These are phyloP conservation scores for Entomortierella beljakovae DNA, from an alignment of 192 early-diverging fungal species.

Conservation along the genomic window DNA sequence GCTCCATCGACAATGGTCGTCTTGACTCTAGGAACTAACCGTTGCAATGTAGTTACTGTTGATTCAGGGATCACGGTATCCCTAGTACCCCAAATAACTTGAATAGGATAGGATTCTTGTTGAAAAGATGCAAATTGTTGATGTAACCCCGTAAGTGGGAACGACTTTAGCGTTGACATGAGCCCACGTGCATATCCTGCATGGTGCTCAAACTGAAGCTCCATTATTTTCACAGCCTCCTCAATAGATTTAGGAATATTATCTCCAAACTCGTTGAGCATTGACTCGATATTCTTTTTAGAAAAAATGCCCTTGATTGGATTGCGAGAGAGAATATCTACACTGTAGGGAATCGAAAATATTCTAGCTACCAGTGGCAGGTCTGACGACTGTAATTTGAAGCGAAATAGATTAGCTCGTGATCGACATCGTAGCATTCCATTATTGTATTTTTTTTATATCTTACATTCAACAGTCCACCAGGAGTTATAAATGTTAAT, in stretches of 20 bases:
- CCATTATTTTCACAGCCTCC: constrained; percentile 28
- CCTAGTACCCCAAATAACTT: constrained; percentile 48
- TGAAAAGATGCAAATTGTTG: constrained; percentile 14
- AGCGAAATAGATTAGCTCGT: neutral
- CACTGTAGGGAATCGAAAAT: constrained; percentile 34
- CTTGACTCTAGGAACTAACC: constrained; percentile 36
- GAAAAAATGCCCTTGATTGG: constrained; percentile 35
- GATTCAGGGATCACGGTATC: constrained; percentile 38
- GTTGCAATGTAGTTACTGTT: constrained; percentile 24
- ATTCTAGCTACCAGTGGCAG: constrained; percentile 41
- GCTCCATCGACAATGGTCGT: constrained; percentile 40
- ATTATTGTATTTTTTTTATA: no score
- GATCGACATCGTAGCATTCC: neutral
- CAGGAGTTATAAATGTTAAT: constrained; percentile 46
- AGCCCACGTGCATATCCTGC: constrained; percentile 47
- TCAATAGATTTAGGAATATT: constrained; percentile 16
- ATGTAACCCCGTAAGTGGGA: constrained; percentile 27
- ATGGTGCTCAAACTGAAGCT: constrained; percentile 30
- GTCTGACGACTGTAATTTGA: constrained; percentile 15
- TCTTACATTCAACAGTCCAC: constrained; percentile 35
- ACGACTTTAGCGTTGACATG: constrained; percentile 41
- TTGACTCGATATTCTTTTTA: constrained; percentile 43
- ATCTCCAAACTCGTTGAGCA: constrained; percentile 34
- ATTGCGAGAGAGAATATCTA: constrained; percentile 36
- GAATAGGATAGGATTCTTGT: constrained; percentile 27